Percentiles rank a stretch among this genome's conserved stretches.
Evolutionary conservation across 2,329 filamentous ascomycete genomes (phyloP).

Genomic region (Nemania sp.): DNA sequence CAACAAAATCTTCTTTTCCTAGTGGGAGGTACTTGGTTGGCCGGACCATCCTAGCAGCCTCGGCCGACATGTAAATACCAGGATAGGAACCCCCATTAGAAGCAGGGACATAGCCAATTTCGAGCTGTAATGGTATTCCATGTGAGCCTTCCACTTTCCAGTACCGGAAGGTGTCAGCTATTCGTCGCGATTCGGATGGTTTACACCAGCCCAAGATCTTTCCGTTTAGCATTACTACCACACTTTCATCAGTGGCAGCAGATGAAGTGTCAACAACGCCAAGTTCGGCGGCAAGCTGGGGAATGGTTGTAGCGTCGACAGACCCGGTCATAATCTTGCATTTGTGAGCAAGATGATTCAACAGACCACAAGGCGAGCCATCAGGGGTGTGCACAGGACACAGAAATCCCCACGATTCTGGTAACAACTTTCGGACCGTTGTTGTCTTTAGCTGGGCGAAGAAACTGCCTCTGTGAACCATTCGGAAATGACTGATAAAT

Average conservation of each 20-base stretch:
- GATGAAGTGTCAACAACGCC: slow-evolving; percentile 82
- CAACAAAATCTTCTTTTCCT: slow-evolving; percentile 87
- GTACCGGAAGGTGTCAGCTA: slow-evolving; percentile 88
- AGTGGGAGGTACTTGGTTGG: slow-evolving; percentile 93
- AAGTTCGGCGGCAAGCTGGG: slow-evolving; percentile 79
- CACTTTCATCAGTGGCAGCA: slow-evolving; percentile 83
- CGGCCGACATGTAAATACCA: slow-evolving; percentile 92
- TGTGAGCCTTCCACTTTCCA: slow-evolving; percentile 95
- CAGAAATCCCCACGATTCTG: slow-evolving; percentile 97
- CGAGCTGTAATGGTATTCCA: slow-evolving; percentile 82
- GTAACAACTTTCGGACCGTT: slow-evolving; percentile 92
- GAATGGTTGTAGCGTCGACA: slow-evolving; percentile 80
- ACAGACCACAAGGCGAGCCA: slow-evolving; percentile 90
- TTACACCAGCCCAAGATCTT: slow-evolving; percentile 90
- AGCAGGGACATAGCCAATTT: slow-evolving; percentile 90
- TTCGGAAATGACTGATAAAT: slow-evolving; percentile 98
- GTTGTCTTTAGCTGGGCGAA: slow-evolving; percentile 98
- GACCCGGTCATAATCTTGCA: slow-evolving; percentile 86
- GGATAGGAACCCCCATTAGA: slow-evolving; percentile 95
- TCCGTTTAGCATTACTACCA: slow-evolving; percentile 91
- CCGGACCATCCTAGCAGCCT: slow-evolving; percentile 86
- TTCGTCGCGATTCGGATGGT: slow-evolving; percentile 81
- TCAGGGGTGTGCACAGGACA: slow-evolving; percentile 98
- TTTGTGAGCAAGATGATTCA: slow-evolving; percentile 96
- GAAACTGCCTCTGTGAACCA: slow-evolving; percentile 99